phyloP scores from a whole-genome alignment of 2,329 filamentous ascomycete species.

The Paracoccidioides brasiliensis region DNA sequence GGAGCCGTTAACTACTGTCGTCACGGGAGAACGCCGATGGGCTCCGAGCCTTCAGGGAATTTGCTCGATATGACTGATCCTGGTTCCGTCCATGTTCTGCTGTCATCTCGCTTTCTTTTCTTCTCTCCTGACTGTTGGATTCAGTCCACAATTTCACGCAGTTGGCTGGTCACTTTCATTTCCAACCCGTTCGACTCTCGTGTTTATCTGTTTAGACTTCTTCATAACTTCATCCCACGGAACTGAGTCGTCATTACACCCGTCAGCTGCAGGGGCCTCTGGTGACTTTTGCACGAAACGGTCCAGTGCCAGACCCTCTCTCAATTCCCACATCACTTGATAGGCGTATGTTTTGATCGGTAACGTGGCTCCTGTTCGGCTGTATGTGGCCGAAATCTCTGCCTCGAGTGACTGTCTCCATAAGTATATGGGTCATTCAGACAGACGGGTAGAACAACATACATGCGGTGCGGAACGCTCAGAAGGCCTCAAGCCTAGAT shows the following conservation, averaged over 20 bases:
- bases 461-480: conserved; percentile 2
- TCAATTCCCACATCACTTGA: background rate
- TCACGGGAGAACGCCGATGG: background rate
- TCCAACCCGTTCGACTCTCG: background rate
- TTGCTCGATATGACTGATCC: background rate
- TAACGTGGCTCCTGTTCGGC: background rate
- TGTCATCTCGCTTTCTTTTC: background rate
- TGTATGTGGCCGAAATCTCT: background rate
- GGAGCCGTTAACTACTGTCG: background rate
- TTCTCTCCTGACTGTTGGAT: background rate
- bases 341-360: background rate
- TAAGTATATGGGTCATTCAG: conserved; percentile 4
- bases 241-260: background rate
- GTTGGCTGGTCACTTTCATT: background rate
- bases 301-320: background rate
- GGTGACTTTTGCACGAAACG: background rate
- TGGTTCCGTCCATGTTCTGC: background rate
- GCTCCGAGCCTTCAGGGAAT: background rate
- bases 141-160: background rate
- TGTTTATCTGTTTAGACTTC: background rate
- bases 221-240: background rate
- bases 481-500: conserved; percentile 2
- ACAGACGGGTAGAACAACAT: background rate
- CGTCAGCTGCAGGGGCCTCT: background rate
- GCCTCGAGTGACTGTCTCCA: background rate